Evolutionary conservation across 2,329 filamentous ascomycete genomes (phyloP).

Genomic region (Beauveria medogensis): DNA sequence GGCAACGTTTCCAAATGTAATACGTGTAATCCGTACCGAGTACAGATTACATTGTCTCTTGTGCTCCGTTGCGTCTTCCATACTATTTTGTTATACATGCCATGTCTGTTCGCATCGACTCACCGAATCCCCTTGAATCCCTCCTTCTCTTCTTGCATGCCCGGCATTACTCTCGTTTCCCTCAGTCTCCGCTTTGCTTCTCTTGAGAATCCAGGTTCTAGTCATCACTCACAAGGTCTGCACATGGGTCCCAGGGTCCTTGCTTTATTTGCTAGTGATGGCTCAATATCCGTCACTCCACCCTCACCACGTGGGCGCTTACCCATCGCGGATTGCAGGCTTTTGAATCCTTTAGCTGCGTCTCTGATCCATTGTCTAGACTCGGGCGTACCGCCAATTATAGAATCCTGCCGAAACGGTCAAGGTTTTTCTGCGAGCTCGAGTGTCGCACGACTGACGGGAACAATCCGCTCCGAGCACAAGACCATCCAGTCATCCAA

Average conservation of each 20-base stretch:
- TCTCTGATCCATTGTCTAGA: not conserved
- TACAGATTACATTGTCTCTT: not conserved
- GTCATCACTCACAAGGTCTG: not conserved
- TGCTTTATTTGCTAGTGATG: not conserved
- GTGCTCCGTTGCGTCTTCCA: not conserved
- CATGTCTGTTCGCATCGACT: not conserved
- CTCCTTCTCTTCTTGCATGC: not conserved
- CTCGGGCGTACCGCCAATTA: not conserved
- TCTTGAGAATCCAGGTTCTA: not conserved
- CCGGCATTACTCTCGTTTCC: not conserved
- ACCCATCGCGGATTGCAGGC: constrained; percentile 5
- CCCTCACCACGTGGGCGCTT: constrained; percentile 5
- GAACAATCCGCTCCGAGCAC: not conserved
- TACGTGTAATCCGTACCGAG: too few relatives aligned
- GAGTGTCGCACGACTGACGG: not conserved
- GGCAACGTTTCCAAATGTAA: not conserved
- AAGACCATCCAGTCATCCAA: not conserved
- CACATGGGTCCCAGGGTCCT: not conserved
- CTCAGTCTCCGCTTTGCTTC: not conserved
- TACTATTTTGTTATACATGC: not conserved
- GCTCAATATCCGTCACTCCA: not conserved
- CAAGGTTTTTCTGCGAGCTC: not conserved
- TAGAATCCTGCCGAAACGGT: not conserved
- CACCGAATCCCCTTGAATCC: not conserved
- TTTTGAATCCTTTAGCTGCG: not conserved